These are phyloP conservation scores for Saturnispora dispora DNA, from an alignment of 805 yeast genomes.

Conservation along the genomic window DNA sequence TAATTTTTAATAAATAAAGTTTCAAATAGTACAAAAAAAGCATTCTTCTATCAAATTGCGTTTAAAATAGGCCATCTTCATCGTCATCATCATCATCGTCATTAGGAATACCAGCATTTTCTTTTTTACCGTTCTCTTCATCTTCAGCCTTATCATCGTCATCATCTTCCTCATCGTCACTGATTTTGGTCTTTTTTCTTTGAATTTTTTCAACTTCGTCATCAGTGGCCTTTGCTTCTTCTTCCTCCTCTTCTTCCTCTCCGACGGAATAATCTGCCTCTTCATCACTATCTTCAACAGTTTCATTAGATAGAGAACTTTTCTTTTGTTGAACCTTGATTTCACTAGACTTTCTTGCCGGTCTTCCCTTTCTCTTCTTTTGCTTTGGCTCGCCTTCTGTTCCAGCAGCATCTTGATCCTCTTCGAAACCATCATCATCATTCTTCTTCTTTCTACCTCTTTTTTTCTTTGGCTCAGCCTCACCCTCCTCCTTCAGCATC, in stretches of 20 bases:
- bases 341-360: constrained; percentile 9
- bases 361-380: constrained; percentile 6
- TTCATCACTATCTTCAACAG: constrained; percentile 27
- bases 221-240: constrained; percentile 7
- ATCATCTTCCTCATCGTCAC: constrained; percentile 19
- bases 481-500: constrained; percentile 29
- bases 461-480: constrained; percentile 23
- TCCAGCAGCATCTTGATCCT: constrained; percentile 8
- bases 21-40: background rate
- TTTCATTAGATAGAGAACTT: constrained; percentile 20
- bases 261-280: constrained; percentile 21
- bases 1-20: background rate
- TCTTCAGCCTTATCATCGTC: constrained; percentile 17
- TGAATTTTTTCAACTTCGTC: constrained; percentile 9
- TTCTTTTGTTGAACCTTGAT: constrained; percentile 15
- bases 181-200: constrained; percentile 15
- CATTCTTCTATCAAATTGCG: background rate
- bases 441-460: constrained; percentile 24
- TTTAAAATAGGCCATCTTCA: constrained; percentile 11
- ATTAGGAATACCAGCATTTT: background rate
- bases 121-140: background rate
- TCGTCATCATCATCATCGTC: constrained; percentile 12
- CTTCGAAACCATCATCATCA: constrained; percentile 13
- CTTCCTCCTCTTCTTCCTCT: constrained; percentile 9
- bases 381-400: constrained; percentile 5